Conservation (phyloP, 2,329 filamentous ascomycete genomes). For the Fusarium euwallaceae region DNA sequence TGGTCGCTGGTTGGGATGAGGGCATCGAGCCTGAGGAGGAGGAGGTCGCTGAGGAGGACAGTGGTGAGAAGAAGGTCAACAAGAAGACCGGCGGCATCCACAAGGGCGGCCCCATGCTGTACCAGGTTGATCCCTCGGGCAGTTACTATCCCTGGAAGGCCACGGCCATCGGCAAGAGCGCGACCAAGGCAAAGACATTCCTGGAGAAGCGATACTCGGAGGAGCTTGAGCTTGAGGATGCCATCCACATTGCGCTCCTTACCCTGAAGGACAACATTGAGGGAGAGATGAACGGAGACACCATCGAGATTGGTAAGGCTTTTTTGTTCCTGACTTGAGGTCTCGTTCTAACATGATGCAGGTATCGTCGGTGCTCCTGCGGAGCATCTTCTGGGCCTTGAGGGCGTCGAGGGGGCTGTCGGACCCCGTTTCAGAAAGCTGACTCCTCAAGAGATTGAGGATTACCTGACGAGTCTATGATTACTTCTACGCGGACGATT, state of each 20-base stretch:
- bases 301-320: slow-evolving; percentile 91
- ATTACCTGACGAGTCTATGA: slow-evolving; percentile 98
- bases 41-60: slow-evolving; percentile 66
- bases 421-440: slow-evolving; percentile 94
- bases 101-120: slow-evolving; percentile 96
- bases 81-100: slow-evolving; percentile 95
- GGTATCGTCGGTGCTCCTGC: slow-evolving; percentile 96
- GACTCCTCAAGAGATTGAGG: slow-evolving; percentile 97
- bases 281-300: slow-evolving; percentile 99
- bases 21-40: slow-evolving; percentile 89
- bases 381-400: slow-evolving; percentile 90
- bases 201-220: slow-evolving; percentile 99
- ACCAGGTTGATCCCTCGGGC: slow-evolving; percentile 98
- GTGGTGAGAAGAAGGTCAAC: slow-evolving; percentile 78
- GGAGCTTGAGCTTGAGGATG: slow-evolving; percentile 95
- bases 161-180: slow-evolving; percentile 98
- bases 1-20: slow-evolving; percentile 98
- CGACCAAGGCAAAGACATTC: slow-evolving; percentile 98
- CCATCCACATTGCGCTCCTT: slow-evolving; percentile 96
- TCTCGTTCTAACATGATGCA: slow-evolving; percentile 54
- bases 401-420: slow-evolving; percentile 86
- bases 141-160: slow-evolving; percentile 99
- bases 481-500: slow-evolving; percentile 42
- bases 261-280: slow-evolving; percentile 99
- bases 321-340: rapidly evolving